These are phyloP conservation scores for Colletotrichum phormii DNA, from an alignment of 2,329 filamentous ascomycete species.

Conservation along the genomic window DNA sequence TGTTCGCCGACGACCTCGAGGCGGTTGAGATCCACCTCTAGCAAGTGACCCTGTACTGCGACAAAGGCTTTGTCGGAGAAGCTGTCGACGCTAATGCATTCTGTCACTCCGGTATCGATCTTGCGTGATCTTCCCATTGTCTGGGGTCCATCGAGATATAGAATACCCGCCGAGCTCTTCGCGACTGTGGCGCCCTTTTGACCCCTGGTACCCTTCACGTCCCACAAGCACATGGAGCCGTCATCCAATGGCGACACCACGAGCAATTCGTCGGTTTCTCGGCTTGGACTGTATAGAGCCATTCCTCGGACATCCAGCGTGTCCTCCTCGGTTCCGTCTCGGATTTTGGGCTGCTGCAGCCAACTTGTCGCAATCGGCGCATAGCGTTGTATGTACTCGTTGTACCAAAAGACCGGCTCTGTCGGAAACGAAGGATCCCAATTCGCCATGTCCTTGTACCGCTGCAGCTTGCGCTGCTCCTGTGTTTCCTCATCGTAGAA, in stretches of 20 bases:
- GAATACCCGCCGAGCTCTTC: slow-evolving; percentile 73
- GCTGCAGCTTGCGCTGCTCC: slow-evolving; percentile 49
- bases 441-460: slow-evolving; percentile 73
- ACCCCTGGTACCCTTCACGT: slow-evolving; percentile 69
- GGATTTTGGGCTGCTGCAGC: slow-evolving; percentile 73
- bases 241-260: slow-evolving; percentile 86
- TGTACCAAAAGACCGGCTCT: slow-evolving; percentile 85
- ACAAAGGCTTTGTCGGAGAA: slow-evolving; percentile 77
- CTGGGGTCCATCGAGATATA: slow-evolving; percentile 68
- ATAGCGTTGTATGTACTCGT: slow-evolving; percentile 87
- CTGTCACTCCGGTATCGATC: slow-evolving; percentile 79
- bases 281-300: slow-evolving; percentile 69
- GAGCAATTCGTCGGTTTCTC: slow-evolving; percentile 54
- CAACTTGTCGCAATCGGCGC: slow-evolving; percentile 80
- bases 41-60: slow-evolving; percentile 80
- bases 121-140: slow-evolving; percentile 66
- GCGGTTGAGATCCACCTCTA: slow-evolving; percentile 84
- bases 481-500: slow-evolving; percentile 41
- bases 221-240: slow-evolving; percentile 89
- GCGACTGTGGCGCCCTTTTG: slow-evolving; percentile 73
- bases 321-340: slow-evolving; percentile 55
- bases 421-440: slow-evolving; percentile 84
- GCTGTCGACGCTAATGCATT: slow-evolving; percentile 85
- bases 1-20: slow-evolving; percentile 76
- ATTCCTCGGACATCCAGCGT: slow-evolving; percentile 78